These are phyloP conservation scores for Kazachstania sp. DNA, from an alignment of 1,139 yeast genomes.

Conservation along the genomic window DNA sequence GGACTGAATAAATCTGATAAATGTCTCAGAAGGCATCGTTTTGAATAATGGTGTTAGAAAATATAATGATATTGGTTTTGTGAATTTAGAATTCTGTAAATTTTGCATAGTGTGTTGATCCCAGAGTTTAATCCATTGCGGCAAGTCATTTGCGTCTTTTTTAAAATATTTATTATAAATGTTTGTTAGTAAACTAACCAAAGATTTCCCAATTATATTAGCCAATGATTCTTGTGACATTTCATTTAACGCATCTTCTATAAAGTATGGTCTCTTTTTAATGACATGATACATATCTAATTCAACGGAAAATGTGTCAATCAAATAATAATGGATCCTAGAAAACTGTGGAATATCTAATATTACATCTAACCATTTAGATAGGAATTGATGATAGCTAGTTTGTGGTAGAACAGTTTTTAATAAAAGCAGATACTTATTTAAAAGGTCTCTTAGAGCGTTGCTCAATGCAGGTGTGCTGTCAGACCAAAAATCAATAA, in stretches of 20 bases:
- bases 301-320: constrained; percentile 48
- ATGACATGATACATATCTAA: constrained; percentile 38
- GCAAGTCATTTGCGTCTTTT: constrained; percentile 16
- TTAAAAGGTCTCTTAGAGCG: constrained; percentile 52
- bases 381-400: constrained; percentile 24
- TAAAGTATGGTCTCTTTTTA: constrained; percentile 37
- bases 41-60: constrained; percentile 57
- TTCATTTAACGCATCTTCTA: constrained; percentile 38
- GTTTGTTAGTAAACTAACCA: constrained; percentile 40
- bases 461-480: constrained; percentile 64
- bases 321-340: constrained; percentile 50
- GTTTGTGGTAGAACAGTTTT: constrained; percentile 22
- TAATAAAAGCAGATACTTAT: constrained; percentile 41
- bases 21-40: constrained; percentile 36
- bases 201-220: constrained; percentile 56
- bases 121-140: constrained; percentile 52
- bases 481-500: constrained; percentile 62
- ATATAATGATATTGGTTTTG: constrained; percentile 48
- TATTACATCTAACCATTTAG: constrained; percentile 40
- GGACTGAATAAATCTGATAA: constrained; percentile 35
- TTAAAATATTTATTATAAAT: constrained; percentile 26
- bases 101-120: constrained; percentile 34
- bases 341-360: constrained; percentile 41
- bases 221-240: constrained; percentile 57
- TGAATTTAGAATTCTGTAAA: constrained; percentile 26